Conservation (phyloP, 202 grass and related monocot genomes). For the Carex sylvatica region DNA sequence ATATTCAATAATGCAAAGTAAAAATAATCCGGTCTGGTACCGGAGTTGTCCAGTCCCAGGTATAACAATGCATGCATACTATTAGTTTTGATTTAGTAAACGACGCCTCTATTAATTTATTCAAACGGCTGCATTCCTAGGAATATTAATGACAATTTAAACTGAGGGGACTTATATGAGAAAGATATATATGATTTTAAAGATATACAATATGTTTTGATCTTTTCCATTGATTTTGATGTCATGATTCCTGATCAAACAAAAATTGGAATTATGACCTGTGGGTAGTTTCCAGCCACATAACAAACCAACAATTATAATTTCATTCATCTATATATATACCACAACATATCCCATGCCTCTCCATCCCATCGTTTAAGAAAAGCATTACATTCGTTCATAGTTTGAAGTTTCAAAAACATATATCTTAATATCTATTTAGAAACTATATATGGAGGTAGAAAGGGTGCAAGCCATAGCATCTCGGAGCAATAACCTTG, state of each 20-base stretch:
- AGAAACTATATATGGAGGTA: slow-evolving; percentile 21
- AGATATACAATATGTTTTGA: not conserved
- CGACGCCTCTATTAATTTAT: no score
- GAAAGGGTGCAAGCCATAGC: slow-evolving; percentile 58
- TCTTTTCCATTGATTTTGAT: not conserved
- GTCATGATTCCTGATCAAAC: not conserved
- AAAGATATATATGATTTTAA: not conserved
- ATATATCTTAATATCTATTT: not conserved
- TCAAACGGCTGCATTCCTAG: no score
- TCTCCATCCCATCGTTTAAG: not conserved
- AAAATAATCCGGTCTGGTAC: no score
- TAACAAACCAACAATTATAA: not conserved
- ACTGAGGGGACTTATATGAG: not conserved
- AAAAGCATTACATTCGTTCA: not conserved
- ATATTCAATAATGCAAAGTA: no score
- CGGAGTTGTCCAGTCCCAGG: no score
- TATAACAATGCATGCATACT: no score
- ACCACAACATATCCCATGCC: not conserved
- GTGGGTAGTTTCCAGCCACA: not conserved
- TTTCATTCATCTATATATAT: not conserved
- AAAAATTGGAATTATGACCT: not conserved
- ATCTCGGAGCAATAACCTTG: slow-evolving; percentile 13
- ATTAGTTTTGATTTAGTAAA: no score
- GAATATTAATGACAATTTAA: no score
- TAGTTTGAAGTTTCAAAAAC: not conserved